Percentiles rank a stretch among this genome's conserved stretches.
These are phyloP conservation scores for Plenodomus lindquistii DNA, from an alignment of 2,329 filamentous ascomycete genomes.

Conservation along the genomic window DNA sequence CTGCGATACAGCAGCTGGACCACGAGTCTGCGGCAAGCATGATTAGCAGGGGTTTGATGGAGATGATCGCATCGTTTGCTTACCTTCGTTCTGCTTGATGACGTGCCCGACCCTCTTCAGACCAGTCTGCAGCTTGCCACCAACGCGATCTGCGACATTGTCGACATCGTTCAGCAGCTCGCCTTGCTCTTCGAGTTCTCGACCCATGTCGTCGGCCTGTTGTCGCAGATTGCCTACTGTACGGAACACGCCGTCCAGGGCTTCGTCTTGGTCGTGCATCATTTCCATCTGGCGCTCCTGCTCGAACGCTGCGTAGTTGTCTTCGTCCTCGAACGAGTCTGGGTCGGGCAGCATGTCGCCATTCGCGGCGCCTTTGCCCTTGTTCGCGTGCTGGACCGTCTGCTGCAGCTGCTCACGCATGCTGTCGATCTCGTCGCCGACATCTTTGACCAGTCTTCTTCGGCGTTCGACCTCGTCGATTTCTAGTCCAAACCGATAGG, in stretches of 20 bases:
- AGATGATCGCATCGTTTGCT: background rate
- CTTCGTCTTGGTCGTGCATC: slow-evolving; percentile 92
- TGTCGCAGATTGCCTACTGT: slow-evolving; percentile 88
- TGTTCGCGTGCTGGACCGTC: slow-evolving; percentile 52
- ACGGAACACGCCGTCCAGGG: slow-evolving; percentile 87
- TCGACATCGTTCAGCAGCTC: slow-evolving; percentile 89
- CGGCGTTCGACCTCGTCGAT: slow-evolving; percentile 79
- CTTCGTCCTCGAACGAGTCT: slow-evolving; percentile 59
- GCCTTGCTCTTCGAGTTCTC: slow-evolving; percentile 92
- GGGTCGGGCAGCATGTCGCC: slow-evolving; percentile 62
- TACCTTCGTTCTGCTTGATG: slow-evolving; percentile 88
- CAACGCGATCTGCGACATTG: slow-evolving; percentile 81
- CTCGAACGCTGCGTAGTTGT: slow-evolving; percentile 81
- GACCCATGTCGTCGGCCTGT: slow-evolving; percentile 94
- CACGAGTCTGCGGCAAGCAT: slow-evolving; percentile 56
- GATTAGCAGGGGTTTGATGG: slow-evolving; percentile 1
- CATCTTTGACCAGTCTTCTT: slow-evolving; percentile 81
- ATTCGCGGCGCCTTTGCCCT: slow-evolving; percentile 43
- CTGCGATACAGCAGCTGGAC: slow-evolving; percentile 88
- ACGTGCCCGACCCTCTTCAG: slow-evolving; percentile 85
- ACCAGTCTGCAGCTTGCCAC: slow-evolving; percentile 80
- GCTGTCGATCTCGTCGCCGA: slow-evolving; percentile 83
- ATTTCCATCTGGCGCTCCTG: slow-evolving; percentile 88
- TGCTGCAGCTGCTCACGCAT: slow-evolving; percentile 83
- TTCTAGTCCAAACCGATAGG: slow-evolving; percentile 83